These are phyloP conservation scores for Torulaspora delbrueckii DNA, from an alignment of 805 yeast genomes.

Conservation along the genomic window DNA sequence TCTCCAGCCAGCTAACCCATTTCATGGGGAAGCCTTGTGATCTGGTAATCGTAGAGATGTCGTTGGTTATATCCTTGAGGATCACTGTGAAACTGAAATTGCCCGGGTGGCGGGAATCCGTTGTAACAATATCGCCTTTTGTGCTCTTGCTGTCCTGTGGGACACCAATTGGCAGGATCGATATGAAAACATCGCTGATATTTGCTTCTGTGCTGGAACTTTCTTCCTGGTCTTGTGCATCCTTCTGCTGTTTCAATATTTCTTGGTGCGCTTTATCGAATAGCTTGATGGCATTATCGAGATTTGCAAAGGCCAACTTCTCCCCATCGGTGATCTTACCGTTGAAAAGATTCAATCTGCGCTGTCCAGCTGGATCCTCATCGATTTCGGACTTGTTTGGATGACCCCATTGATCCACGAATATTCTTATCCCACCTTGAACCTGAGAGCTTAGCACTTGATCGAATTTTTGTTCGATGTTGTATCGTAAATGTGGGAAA, in stretches of 20 bases:
- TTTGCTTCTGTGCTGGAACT: conserved; percentile 19
- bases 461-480: conserved; percentile 51
- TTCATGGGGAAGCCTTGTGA: conserved; percentile 86
- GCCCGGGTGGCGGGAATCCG: conserved; percentile 39
- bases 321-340: conserved; percentile 83
- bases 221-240: conserved; percentile 13
- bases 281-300: conserved; percentile 63
- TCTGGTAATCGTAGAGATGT: conserved; percentile 63
- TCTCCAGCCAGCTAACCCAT: conserved; percentile 88
- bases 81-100: conserved; percentile 73
- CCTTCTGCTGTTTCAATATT: conserved; percentile 26
- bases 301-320: conserved; percentile 80
- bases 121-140: conserved; percentile 32
- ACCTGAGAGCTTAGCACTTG: conserved; percentile 63
- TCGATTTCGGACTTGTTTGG: conserved; percentile 14
- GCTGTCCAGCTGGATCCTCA: conserved; percentile 17
- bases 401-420: conserved; percentile 50
- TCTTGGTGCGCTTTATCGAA: conserved; percentile 34
- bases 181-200: conserved; percentile 60
- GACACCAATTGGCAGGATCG: conserved; percentile 56
- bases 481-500: conserved; percentile 39
- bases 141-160: conserved; percentile 24
- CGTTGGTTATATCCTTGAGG: conserved; percentile 73
- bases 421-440: conserved; percentile 67
- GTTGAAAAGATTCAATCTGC: conserved; percentile 61